A percentile compares a stretch with the other conserved stretches of the same genome.
Conservation (phyloP, 1,139 yeast species). For the Pichia terricola region DNA sequence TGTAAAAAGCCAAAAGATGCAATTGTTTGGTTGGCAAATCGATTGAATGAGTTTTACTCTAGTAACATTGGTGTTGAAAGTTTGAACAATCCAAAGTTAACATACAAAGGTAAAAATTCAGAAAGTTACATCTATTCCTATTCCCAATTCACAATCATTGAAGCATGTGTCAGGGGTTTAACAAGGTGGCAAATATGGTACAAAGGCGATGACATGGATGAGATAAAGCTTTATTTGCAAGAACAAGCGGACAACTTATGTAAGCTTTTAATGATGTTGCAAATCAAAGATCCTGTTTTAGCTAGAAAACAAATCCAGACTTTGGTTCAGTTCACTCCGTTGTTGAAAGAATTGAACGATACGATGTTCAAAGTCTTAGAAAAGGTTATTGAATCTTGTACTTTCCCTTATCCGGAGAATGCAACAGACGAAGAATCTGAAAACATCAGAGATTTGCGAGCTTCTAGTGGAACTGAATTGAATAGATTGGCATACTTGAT, state of each 20-base stretch:
- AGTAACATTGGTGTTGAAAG: conserved; percentile 65
- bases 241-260: conserved; percentile 68
- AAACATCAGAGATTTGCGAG: conserved; percentile 74
- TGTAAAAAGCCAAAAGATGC: conserved; percentile 83
- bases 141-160: conserved; percentile 79
- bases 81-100: conserved; percentile 44
- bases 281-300: conserved; percentile 69
- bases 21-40: conserved; percentile 67
- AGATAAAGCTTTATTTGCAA: conserved; percentile 46
- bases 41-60: conserved; percentile 65
- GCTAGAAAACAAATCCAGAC: conserved; percentile 85
- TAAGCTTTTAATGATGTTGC: conserved; percentile 64
- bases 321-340: conserved; percentile 93
- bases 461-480: conserved; percentile 90
- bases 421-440: conserved; percentile 67
- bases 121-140: conserved; percentile 69
- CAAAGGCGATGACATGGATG: conserved; percentile 49
- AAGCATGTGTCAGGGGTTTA: conserved; percentile 84
- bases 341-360: conserved; percentile 63
- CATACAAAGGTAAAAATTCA: conserved; percentile 46
- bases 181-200: conserved; percentile 98
- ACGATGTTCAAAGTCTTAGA: conserved; percentile 75
- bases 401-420: conserved; percentile 67
- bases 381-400: conserved; percentile 79
- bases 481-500: conserved; percentile 88